Base-by-base conservation (phyloP, 148 eudicot species). In the Pouteria glomerata region DNA sequence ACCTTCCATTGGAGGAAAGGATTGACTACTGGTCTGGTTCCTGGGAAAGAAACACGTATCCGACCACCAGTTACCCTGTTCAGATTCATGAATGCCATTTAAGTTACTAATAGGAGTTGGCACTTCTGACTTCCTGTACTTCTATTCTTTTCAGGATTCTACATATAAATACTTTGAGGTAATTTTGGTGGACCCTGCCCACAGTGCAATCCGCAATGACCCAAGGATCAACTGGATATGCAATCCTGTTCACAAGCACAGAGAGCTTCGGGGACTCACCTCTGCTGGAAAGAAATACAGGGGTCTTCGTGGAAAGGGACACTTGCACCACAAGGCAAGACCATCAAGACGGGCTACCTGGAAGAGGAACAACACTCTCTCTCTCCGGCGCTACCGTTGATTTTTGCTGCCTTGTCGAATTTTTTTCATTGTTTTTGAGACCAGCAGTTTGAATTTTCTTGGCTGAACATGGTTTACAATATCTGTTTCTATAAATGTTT, bases 201-300 rank as follows among this genome's bases (percentile, higher is more conserved):
- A 84, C 74, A 73, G 71, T 7, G 76, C 81, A 1, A 73, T 84
- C 73, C 83, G 84, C 33, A 83, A 80, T 55, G 84, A 83, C 78
- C 86, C 86, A 5, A 77, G 86, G 73, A 80, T 83, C 75, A 80
- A 83, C 75, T 83, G 84, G 86, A 83, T 83, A 67, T 83, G 86
- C 73, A 83, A 83, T 69, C 87, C 86, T 2, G 86, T 83, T 39
- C 86, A 83, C 77, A 83, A 83, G 73, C 86, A 83, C 80, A 77
- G 87, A 45, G 87, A 84, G 55, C 87, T 84, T 30, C 72, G 87
- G 15, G 87, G 85, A 24, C 85, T 84, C 53, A 84, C 87, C 34
- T 84, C 87, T 37, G 84, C 87, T 58, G 82, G 87, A 8, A 84
- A 84, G 78, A 78, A 75, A 64, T 78, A 78, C 85, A 81, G 85